Conservation (phyloP, 805 yeast species). For the Candida montana region DNA sequence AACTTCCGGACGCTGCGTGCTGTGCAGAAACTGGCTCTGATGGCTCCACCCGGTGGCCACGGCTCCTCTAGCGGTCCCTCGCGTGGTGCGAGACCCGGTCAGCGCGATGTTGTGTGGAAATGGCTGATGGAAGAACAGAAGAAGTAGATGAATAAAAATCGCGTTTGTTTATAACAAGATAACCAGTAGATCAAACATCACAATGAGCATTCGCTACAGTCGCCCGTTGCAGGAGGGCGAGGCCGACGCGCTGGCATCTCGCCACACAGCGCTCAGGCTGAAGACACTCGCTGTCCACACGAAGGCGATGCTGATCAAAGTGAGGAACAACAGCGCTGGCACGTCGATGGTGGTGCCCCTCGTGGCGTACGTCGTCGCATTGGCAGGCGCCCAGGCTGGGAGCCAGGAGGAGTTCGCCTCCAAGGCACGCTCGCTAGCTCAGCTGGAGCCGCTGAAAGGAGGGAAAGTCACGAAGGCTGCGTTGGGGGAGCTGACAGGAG, state of each 20-base stretch:
- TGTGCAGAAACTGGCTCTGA: conserved; percentile 66
- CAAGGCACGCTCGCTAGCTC: conserved; percentile 2
- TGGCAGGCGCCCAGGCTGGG: no score
- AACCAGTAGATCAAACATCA: background rate
- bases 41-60: no score
- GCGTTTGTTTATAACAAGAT: background rate
- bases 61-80: no score
- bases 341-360: conserved; percentile 12
- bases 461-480: conserved; percentile 19
- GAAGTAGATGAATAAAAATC: conserved; percentile 18
- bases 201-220: conserved; percentile 19
- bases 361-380: conserved; percentile 10
- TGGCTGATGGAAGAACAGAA: conserved; percentile 46
- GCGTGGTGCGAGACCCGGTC: conserved; percentile 17
- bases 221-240: no score
- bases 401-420: no score
- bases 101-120: conserved; percentile 48
- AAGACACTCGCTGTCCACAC: conserved; percentile 31
- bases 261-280: conserved; percentile 49
- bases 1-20: conserved; percentile 53
- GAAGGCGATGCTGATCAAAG: conserved; percentile 16
- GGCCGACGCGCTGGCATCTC: conserved; percentile 25
- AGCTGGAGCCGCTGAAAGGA: conserved; percentile 7
- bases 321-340: conserved; percentile 4
- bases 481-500: conserved; percentile 11